Conservation (phyloP, 148 eudicot genomes). For the Rhododendron williamsianum region DNA sequence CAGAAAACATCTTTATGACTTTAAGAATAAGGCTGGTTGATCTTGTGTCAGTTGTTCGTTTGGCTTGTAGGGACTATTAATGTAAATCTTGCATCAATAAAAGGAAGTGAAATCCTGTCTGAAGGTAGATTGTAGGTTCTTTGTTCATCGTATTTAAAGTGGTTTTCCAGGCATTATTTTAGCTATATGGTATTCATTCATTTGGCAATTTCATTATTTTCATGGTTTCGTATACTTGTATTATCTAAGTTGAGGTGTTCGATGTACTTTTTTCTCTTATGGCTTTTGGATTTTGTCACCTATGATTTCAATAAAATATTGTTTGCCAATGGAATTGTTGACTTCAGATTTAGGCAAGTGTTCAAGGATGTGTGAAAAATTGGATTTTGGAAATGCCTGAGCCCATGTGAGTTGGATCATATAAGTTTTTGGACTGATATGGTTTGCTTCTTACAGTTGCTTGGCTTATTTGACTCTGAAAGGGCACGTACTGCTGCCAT, state of each 20-base stretch:
- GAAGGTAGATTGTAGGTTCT: not conserved
- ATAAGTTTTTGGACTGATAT: constrained; percentile 11
- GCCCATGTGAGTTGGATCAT: not conserved
- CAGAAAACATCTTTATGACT: not conserved
- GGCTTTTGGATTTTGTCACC: not conserved
- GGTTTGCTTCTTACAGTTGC: constrained; percentile 54
- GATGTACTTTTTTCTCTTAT: not conserved
- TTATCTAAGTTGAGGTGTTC: not conserved
- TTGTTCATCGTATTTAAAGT: not conserved
- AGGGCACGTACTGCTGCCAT: constrained; percentile 71
- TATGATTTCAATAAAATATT: not conserved
- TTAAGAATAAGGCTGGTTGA: not conserved
- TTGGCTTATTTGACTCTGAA: constrained; percentile 63
- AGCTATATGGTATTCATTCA: not conserved
- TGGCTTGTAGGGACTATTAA: not conserved
- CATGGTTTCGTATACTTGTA: not conserved
- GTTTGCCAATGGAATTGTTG: not conserved
- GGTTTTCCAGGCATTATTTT: not conserved
- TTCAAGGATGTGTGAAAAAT: not conserved
- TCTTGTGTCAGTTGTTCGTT: not conserved
- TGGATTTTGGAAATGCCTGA: not conserved
- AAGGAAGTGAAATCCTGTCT: not conserved
- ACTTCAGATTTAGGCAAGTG: not conserved
- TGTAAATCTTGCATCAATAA: not conserved
- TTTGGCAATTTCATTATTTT: not conserved